Evolutionary conservation across 2,329 filamentous ascomycete species (phyloP).

Genomic region (Botrytis cinerea): DNA sequence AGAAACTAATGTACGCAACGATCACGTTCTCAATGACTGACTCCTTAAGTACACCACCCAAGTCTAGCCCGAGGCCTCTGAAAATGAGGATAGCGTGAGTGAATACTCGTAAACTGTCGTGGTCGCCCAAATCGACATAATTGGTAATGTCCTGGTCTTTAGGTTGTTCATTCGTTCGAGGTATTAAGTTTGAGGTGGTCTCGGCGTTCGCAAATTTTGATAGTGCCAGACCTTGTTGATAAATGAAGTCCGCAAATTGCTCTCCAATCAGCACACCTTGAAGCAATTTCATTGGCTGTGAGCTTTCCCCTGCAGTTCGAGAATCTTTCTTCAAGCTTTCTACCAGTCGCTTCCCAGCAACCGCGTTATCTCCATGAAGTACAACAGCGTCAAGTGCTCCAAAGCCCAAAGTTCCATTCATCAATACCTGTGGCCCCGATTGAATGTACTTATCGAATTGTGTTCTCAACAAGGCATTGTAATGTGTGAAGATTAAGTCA

Average conservation of each 20-base stretch:
- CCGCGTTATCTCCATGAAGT: constrained; percentile 58
- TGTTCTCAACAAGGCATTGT: constrained; percentile 79
- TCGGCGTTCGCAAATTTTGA: constrained; percentile 51
- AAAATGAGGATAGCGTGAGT: constrained; percentile 72
- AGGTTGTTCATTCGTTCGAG: constrained; percentile 43
- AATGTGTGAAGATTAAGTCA: constrained; percentile 82
- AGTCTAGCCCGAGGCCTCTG: constrained; percentile 56
- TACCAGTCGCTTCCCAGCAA: constrained; percentile 60
- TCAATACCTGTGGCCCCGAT: constrained; percentile 53
- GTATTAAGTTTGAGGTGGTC: constrained; percentile 48
- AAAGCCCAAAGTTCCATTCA: constrained; percentile 58
- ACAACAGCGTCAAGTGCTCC: constrained; percentile 65
- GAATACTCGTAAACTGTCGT: constrained; percentile 67
- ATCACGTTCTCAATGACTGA: constrained; percentile 67
- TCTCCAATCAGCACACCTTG: constrained; percentile 74
- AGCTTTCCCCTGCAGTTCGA: constrained; percentile 59
- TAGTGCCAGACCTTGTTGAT: constrained; percentile 58
- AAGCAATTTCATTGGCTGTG: constrained; percentile 69
- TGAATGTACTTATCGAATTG: constrained; percentile 76
- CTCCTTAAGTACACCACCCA: constrained; percentile 45
- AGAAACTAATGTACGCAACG: constrained; percentile 76
- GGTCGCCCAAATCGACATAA: constrained; percentile 58
- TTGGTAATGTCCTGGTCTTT: constrained; percentile 46
- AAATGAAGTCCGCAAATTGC: constrained; percentile 58
- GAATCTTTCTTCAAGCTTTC: constrained; percentile 58